phyloP scores from a whole-genome alignment of 768 basidiomycete species.

The Favolaschia claudopus region DNA sequence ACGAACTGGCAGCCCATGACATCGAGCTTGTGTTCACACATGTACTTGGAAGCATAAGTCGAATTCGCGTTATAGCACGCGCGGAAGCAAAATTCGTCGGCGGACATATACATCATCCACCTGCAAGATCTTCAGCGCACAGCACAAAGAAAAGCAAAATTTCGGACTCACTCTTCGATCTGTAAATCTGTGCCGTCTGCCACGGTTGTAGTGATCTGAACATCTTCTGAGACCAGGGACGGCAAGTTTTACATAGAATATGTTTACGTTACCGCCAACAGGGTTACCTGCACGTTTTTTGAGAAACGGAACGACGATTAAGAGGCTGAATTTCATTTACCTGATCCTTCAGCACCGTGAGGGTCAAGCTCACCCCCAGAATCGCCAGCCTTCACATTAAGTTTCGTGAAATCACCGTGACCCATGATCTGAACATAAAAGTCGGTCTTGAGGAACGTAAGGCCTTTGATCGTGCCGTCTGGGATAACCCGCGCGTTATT shows the following conservation, averaged over 20 bases:
- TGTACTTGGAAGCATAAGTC: slow-evolving; percentile 49
- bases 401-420: slow-evolving; percentile 49
- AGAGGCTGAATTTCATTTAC: no score
- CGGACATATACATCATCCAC: slow-evolving; percentile 48
- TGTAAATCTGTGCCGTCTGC: slow-evolving; percentile 41
- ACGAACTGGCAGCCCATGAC: slow-evolving; percentile 54
- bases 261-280: slow-evolving; percentile 55
- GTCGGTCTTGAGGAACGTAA: slow-evolving; percentile 50
- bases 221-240: background rate
- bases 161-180: no score
- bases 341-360: slow-evolving; percentile 48
- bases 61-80: slow-evolving; percentile 52
- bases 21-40: slow-evolving; percentile 58
- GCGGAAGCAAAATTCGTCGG: slow-evolving; percentile 50
- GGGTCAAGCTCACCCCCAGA: slow-evolving; percentile 55
- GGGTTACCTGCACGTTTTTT: slow-evolving; percentile 45
- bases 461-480: slow-evolving; percentile 50
- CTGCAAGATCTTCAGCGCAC: no score
- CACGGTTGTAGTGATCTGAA: slow-evolving; percentile 35
- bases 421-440: slow-evolving; percentile 53
- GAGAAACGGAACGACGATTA: no score
- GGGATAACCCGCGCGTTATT: slow-evolving; percentile 56
- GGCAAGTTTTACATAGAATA: no score
- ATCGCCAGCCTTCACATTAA: slow-evolving; percentile 49
- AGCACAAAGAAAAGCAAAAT: no score